Conservation (phyloP, 768 basidiomycete species). For the Rhodotorula babjevae region DNA sequence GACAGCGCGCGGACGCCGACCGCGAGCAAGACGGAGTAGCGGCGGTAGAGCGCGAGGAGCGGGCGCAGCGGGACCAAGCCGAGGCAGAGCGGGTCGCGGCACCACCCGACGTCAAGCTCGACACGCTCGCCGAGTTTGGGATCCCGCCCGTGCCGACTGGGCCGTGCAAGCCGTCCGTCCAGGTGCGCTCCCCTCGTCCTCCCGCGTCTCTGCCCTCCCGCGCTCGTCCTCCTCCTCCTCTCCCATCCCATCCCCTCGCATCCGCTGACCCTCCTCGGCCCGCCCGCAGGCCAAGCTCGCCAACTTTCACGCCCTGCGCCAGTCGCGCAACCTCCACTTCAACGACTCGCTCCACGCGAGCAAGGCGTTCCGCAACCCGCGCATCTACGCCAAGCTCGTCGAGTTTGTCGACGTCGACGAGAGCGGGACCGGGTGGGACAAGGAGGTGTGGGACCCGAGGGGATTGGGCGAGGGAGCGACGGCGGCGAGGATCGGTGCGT, state of each 20-base stretch:
- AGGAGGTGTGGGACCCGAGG: conserved; percentile 67
- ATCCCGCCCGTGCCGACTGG: conserved; percentile 60
- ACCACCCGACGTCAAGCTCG: conserved; percentile 43
- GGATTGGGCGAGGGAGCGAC: conserved; percentile 65
- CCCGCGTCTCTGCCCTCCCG: too few relatives aligned
- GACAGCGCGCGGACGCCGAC: not conserved
- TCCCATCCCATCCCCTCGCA: not conserved
- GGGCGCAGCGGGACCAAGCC: not conserved
- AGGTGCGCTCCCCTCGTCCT: conserved; percentile 50
- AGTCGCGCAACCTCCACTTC: conserved; percentile 70
- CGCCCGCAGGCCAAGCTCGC: conserved; percentile 65
- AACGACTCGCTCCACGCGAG: conserved; percentile 92
- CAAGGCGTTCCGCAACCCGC: conserved; percentile 89
- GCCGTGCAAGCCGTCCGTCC: conserved; percentile 61
- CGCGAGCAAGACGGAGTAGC: too few relatives aligned
- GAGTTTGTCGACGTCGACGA: conserved; percentile 92
- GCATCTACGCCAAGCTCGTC: conserved; percentile 90
- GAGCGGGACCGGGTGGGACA: conserved; percentile 72
- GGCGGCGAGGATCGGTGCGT: conserved; percentile 71
- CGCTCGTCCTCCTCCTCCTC: too few relatives aligned
- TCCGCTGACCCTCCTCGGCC: not conserved
- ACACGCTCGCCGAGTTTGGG: conserved; percentile 67
- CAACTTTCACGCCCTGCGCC: conserved; percentile 70
- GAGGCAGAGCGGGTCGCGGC: not conserved
- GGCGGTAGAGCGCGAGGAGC: too few relatives aligned